Evolutionary conservation across 257 asterid species (phyloP).

Genomic region (Asclepias syriaca): DNA sequence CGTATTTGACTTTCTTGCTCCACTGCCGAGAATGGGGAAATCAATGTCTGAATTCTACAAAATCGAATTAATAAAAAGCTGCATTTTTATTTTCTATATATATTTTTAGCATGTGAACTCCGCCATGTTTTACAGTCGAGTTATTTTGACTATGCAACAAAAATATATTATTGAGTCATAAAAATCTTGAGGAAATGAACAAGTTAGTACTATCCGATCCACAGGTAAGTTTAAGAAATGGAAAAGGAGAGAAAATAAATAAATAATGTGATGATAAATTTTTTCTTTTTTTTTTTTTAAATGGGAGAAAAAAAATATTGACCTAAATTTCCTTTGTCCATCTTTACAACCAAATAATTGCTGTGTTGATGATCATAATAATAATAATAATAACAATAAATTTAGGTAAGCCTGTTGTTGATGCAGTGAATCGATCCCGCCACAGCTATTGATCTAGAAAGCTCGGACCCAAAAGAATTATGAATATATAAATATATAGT

Average conservation of each 20-base stretch:
- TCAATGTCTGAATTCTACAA: slow-evolving; percentile 2
- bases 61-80: no score
- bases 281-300: not conserved
- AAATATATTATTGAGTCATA: no score
- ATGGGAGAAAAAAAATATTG: slow-evolving; percentile 3
- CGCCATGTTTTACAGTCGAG: slow-evolving; percentile 3
- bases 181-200: not conserved
- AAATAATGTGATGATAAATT: slow-evolving; percentile 9
- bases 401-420: not conserved
- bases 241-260: slow-evolving; percentile 5
- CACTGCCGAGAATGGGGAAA: not conserved
- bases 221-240: not conserved
- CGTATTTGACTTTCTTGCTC: slow-evolving; percentile 10
- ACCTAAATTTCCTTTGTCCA: slow-evolving; percentile 23
- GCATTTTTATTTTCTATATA: no score
- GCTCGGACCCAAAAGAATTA: slow-evolving; percentile 21
- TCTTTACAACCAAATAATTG: slow-evolving; percentile 12
- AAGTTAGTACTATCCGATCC: not conserved
- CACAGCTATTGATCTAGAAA: not conserved
- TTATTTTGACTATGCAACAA: not conserved
- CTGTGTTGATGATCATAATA: not conserved
- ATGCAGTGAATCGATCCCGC: not conserved
- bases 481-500: not conserved
- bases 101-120: not conserved
- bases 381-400: not conserved